phyloP scores from a whole-genome alignment of 768 basidiomycete species.

The Heimioporus sp. region DNA sequence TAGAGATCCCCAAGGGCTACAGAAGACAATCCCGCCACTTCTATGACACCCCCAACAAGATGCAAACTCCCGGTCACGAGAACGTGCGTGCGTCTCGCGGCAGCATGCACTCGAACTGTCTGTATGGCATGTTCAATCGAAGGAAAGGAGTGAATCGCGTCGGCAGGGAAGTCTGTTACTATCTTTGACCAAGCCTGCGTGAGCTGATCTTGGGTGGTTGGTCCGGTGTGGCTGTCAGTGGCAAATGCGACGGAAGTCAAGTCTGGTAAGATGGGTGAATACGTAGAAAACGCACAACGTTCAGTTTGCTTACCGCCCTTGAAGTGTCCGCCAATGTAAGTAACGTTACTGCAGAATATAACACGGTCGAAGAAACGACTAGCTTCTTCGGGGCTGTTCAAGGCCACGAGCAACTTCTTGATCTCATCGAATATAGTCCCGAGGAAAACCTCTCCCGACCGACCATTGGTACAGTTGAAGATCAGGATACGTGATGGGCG shows the following conservation, averaged over 20 bases:
- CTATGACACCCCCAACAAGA: constrained; percentile 90
- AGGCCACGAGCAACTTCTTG: constrained; percentile 42
- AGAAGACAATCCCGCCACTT: constrained; percentile 81
- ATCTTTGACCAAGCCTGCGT: constrained; percentile 69
- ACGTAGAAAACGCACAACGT: neutral
- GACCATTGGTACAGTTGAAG: constrained; percentile 94
- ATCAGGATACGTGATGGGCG: constrained; percentile 60
- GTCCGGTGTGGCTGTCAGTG: constrained; percentile 56
- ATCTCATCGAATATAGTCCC: constrained; percentile 53
- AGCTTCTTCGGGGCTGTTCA: constrained; percentile 37
- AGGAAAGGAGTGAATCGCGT: constrained; percentile 73
- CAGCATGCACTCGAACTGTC: constrained; percentile 47
- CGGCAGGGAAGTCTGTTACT: constrained; percentile 56
- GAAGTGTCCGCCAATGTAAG: constrained; percentile 83
- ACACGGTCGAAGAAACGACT: constrained; percentile 73
- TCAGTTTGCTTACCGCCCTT: constrained; percentile 71
- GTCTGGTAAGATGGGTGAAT: constrained; percentile 46
- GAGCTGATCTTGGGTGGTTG: constrained; percentile 77
- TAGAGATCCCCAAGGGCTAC: constrained; percentile 50
- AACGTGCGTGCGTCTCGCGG: constrained; percentile 46
- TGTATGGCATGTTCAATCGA: constrained; percentile 90
- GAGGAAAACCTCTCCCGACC: constrained; percentile 77
- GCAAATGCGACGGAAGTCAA: constrained; percentile 68
- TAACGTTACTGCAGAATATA: constrained; percentile 96
- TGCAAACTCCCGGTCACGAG: constrained; percentile 92